Evolutionary conservation across 495 filamentous ascomycete species (phyloP), one percentile per base, ranked within the genome.

Genomic region (Neurospora sp.): DNA sequence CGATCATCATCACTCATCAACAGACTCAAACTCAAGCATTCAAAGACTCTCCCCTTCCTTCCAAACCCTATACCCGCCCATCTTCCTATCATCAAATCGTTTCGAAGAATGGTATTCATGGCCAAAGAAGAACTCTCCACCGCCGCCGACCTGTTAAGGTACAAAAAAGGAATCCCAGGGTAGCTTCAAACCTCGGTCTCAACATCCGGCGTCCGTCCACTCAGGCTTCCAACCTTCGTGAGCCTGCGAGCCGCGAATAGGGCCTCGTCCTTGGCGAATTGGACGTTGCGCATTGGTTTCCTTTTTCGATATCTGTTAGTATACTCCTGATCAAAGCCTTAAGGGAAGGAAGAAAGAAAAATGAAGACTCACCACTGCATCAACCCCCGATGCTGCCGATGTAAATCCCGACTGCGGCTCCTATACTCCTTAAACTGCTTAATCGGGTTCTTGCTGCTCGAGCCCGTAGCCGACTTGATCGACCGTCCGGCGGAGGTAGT

Each of bases 211-310:
- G 88, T 86, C 74, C 91, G 84, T 2, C 91, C 91, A 39, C 84
- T 86, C 76, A 89, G 73, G 46, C 81, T 84, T 1, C 85, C 87
- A 75, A 90, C 83, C 74, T 87, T 89, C 44, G 87, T 82, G 73
- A 88, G 85, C 78, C 88, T 85, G 70, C 87, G 80, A 16, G 90
- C 83, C 1, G 88, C 91, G 76, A 88, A 88, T 75, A 87, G 86
- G 0, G 88, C 84, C 83, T 93, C 88, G 77, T 93, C 86, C 83
- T 92, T 92, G 44, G 90, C 91, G 73, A 93, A 93, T 80, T 88
- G 87, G 72, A 86, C 82, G 76, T 91, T 90, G 76, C 91, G 81
- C 83, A 91, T 87, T 35, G 91, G 91, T 79, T 88, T 79, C 80
- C 80, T 81, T 37, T 20, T 41, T 37, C 1, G 35, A 40, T 14